Base-by-base conservation (phyloP, 2,329 filamentous ascomycete species). In the Apiospora hydei region DNA sequence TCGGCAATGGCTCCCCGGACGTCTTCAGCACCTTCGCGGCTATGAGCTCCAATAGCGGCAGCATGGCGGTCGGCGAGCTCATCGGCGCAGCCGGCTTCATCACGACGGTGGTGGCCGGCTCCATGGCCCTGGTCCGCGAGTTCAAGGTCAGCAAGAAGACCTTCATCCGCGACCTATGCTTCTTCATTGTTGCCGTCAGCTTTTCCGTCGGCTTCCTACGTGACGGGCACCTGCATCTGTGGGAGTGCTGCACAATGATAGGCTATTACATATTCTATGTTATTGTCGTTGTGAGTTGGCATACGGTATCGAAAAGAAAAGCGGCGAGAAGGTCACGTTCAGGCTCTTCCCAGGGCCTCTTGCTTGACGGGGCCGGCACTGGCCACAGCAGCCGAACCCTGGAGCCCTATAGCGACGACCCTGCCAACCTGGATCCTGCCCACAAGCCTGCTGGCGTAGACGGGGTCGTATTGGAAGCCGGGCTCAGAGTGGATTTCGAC, bases 21-120 rank as follows among this genome's bases (percentile, higher is more conserved):
- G 95, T 99, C 66, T 99, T 99, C 83, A 98, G 95, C 76, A 99
- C 96, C 2, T 98, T 99, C 83, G 96, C 96, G 21, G 97, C 96
- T 76, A 98, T 99, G 94, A 92, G 92, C 78, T 98, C 95, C 34
- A 94, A 98, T 79, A 98, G 95, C 80, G 96, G 96, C n/a, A 97
- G 95, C 84, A 89, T 99, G 87, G 96, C 96, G 0, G 91, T 99
- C 53, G 96, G 96, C 66, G 96, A 99, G 84, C 87, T 99, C 69
- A 94, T 99, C 70, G 96, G 96, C 46, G 96, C 96, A 14, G 96
- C 96, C 46, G 91, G 94, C 74, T 99, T 99, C 84, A 99, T 99
- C 81, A 97, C 95, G 1, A 93, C 95, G 1, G 96, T 99, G 24
- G 96, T 99, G 46, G 95, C 96, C 6, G 96, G 96, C 21, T 97